Evolutionary conservation across 306 rosid genomes (phyloP).

Genomic region (Casuarina equisetifolia): DNA sequence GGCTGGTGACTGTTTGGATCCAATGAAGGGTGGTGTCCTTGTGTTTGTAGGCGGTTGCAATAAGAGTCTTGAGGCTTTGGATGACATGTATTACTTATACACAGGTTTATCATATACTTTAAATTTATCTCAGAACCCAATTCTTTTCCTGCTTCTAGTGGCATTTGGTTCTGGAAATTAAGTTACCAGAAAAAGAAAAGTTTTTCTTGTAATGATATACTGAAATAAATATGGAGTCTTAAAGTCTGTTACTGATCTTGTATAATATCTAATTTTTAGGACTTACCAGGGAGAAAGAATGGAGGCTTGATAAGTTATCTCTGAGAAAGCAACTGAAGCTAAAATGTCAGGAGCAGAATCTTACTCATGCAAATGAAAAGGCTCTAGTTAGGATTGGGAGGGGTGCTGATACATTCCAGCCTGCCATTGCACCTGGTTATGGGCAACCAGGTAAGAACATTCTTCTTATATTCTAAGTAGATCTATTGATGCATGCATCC

Average conservation of each 20-base stretch:
- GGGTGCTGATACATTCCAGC: slow-evolving; percentile 48
- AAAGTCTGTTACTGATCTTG: slow-evolving; percentile 24
- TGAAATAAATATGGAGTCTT: slow-evolving; percentile 10
- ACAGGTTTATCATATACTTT: slow-evolving; percentile 62
- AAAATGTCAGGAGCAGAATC: slow-evolving; percentile 90
- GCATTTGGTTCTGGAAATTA: background rate
- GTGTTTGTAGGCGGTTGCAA: slow-evolving; percentile 95
- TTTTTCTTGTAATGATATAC: slow-evolving; percentile 25
- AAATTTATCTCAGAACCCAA: background rate
- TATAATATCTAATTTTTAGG: slow-evolving; percentile 54
- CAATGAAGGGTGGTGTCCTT: slow-evolving; percentile 76
- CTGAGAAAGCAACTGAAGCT: slow-evolving; percentile 87
- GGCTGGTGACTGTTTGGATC: slow-evolving; percentile 92
- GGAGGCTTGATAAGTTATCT: slow-evolving; percentile 85
- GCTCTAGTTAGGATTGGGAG: slow-evolving; percentile 53
- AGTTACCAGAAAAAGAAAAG: background rate
- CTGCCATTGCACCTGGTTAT: slow-evolving; percentile 38
- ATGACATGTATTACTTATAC: slow-evolving; percentile 83
- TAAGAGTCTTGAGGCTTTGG: slow-evolving; percentile 90
- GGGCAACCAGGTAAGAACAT: slow-evolving; percentile 59
- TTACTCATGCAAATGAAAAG: slow-evolving; percentile 48
- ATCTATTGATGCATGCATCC: background rate
- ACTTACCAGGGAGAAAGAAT: slow-evolving; percentile 62
- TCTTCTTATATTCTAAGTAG: background rate
- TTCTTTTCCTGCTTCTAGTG: slow-evolving; percentile 2